Conservation (phyloP, 2,329 filamentous ascomycete species). For the Akanthomyces muscarius region DNA sequence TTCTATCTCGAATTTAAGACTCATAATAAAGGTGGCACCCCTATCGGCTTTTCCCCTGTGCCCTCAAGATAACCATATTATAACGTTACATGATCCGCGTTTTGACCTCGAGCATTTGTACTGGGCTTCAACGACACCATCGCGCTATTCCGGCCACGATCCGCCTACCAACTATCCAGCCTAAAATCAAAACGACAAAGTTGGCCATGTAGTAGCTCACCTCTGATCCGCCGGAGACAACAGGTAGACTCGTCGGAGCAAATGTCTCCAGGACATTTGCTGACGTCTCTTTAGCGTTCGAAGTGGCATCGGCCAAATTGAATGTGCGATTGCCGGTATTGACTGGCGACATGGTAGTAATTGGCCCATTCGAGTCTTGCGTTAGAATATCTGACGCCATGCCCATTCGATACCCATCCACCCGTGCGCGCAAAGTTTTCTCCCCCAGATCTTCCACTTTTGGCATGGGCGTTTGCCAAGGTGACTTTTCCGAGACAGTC, state of each 20-base stretch:
- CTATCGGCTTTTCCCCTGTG: not conserved
- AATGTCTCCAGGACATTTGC: not conserved
- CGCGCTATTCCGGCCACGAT: not conserved
- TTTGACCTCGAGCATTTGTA: not conserved
- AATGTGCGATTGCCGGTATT: not conserved
- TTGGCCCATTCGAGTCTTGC: not conserved
- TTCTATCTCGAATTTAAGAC: slow-evolving; percentile 15
- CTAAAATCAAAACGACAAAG: not conserved
- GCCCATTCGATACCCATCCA: slow-evolving; percentile 9
- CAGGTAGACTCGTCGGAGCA: not conserved
- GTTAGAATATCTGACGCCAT: not conserved
- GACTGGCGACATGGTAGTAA: not conserved
- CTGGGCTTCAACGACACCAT: not conserved
- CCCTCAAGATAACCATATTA: slow-evolving; percentile 18
- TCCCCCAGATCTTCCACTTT: not conserved
- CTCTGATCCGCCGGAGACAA: not conserved
- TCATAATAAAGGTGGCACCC: slow-evolving; percentile 16
- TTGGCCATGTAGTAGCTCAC: not conserved
- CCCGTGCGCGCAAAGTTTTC: not conserved
- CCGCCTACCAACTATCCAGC: not conserved
- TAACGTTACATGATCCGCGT: slow-evolving; percentile 6
- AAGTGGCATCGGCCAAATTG: not conserved
- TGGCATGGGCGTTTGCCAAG: slow-evolving; percentile 14
- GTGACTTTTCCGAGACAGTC: slow-evolving; percentile 19
- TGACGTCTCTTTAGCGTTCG: not conserved